Percentiles rank a stretch among this genome's conserved stretches.
Evolutionary conservation across 1,284 basidiomycete species (phyloP).

Genomic region (Singerocomus inundabilis): DNA sequence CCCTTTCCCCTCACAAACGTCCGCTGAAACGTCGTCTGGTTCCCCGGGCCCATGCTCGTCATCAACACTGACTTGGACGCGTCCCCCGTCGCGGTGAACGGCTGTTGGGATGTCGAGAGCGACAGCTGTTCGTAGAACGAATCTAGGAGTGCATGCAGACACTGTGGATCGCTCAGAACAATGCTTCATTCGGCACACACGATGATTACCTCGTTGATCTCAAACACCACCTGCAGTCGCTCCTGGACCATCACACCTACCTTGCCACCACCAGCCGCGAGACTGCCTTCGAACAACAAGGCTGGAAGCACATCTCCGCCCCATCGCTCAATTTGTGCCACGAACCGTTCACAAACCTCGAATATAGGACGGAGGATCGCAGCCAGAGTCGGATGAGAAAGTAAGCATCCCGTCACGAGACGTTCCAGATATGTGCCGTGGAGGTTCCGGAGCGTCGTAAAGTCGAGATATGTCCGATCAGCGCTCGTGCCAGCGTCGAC

Average conservation of each 20-base stretch:
- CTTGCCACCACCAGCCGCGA: slow-evolving; percentile 48
- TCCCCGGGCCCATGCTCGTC: slow-evolving; percentile 50
- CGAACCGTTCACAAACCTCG: slow-evolving; percentile 81
- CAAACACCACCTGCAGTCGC: slow-evolving; percentile 61
- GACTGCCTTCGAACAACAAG: slow-evolving; percentile 74
- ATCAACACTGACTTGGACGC: slow-evolving; percentile 67
- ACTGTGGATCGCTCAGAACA: slow-evolving; percentile 38
- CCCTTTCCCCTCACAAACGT: slow-evolving; percentile 48
- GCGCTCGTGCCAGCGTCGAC: slow-evolving; percentile 12
- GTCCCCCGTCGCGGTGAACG: slow-evolving; percentile 55
- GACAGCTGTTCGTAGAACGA: slow-evolving; percentile 80
- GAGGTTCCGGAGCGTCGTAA: slow-evolving; percentile 77
- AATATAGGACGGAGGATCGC: slow-evolving; percentile 69
- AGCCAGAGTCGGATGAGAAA: slow-evolving; percentile 67
- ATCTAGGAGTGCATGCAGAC: slow-evolving; percentile 59
- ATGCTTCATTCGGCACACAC: slow-evolving; percentile 1
- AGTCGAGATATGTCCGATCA: slow-evolving; percentile 58
- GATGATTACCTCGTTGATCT: slow-evolving; percentile 65
- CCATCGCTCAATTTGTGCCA: slow-evolving; percentile 84
- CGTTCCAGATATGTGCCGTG: slow-evolving; percentile 82
- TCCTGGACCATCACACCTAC: slow-evolving; percentile 72
- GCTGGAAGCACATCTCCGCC: slow-evolving; percentile 89
- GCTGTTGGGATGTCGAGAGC: slow-evolving; percentile 66
- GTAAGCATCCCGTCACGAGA: slow-evolving; percentile 74
- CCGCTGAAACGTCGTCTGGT: slow-evolving; percentile 52